Base-by-base conservation (phyloP, 1,284 basidiomycete genomes). In the Microbotryum saponariae region DNA sequence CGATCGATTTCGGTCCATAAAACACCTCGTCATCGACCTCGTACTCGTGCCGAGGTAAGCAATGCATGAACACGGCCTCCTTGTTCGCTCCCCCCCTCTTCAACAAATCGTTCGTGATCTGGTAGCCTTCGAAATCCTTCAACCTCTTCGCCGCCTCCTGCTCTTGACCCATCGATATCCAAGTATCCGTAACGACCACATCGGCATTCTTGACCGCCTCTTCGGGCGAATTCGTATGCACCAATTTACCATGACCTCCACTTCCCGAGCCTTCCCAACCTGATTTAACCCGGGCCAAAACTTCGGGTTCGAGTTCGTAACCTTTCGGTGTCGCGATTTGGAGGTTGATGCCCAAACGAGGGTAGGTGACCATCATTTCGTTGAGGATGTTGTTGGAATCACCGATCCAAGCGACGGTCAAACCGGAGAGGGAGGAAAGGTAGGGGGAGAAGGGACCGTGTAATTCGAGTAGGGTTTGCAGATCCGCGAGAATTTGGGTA, bases 141-240 rank as follows among this genome's bases (percentile, higher is more conserved):
- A 97, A 77, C 42, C 94, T 85, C 71, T 91, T 85, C n/a, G 80
- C 87, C 71, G 93, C 92, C 75, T 97, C 91, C 2, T 85, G 87
- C 77, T 98, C 96, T 77, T 97, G 92, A 31, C 94, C 96, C 94
- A 98, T 98, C 5, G 91, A 94, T 71, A 98, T 92, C 91, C 92
- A 97, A 4, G 92, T 97, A 76, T 97, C 92, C 3, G 96, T 98
- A 23, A 97, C 84, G 54, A 98, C 87, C 23, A 97, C 83, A 74
- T 97, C 91, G 20, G 96, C 94, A 53, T 86, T 87, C 18, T 85
- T 77, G 16, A 97, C 87, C 0, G 96, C 94, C 73, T 91, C 89
- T 47, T 80, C 80, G 0, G 96, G 93, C 71, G 89, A 85, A 31
- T 79, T 79, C 23, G 82, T 82, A 87, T 89, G 90, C 73, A 78